Evolutionary conservation across 768 basidiomycete species (phyloP), one percentile per base, ranked within the genome.

Genomic region (Mycena alexandri): DNA sequence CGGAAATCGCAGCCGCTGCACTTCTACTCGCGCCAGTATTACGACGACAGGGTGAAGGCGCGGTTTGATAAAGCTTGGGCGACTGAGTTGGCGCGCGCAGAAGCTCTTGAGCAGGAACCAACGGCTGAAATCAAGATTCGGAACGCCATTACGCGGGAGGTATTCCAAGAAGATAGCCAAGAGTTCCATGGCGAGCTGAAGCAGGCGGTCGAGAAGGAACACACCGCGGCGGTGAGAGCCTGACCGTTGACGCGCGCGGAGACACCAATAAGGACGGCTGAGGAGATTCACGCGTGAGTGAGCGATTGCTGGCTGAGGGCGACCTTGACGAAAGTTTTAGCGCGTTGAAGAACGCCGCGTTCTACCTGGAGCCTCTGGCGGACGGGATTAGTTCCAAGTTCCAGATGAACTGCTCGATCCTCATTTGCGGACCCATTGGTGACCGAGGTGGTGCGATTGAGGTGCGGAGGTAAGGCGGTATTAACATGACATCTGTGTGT

Each of bases 11-110:
- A 56, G 22, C 21, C 11, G 6, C 12, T 36, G 19, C 54, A 56
- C 22, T 42, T 24, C 7, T 56, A 42, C 22, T 56, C 54, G 10
- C 54, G 54, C 22, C 38, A 36, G 19, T 56, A 14, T 6, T 56
- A 56, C 54, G 54, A 56, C 12, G 38, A 42, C 16, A 19, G 54
- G 22, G 41, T 56, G 21, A 56, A 56, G 19, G 22, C n/a, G 22
- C 38, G 41, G 2, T 56, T 24, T 21, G 54, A 56, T 21, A n/a
- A 21, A 2, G 38, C 41, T 3, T 56, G 8, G 6, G 22, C 5
- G 24, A 19, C 42, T 22, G 54, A 42, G 34, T 4, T 24, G 13
- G 12, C 41, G 38, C 54, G 38, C 19, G 41, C 54, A 12, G 19
- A 41, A 22, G 41, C 22, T 19, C 54, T 56, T 14, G 38, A 25